Evolutionary conservation across 1,284 basidiomycete genomes (phyloP).

Genomic region (Volvariella surrecta): DNA sequence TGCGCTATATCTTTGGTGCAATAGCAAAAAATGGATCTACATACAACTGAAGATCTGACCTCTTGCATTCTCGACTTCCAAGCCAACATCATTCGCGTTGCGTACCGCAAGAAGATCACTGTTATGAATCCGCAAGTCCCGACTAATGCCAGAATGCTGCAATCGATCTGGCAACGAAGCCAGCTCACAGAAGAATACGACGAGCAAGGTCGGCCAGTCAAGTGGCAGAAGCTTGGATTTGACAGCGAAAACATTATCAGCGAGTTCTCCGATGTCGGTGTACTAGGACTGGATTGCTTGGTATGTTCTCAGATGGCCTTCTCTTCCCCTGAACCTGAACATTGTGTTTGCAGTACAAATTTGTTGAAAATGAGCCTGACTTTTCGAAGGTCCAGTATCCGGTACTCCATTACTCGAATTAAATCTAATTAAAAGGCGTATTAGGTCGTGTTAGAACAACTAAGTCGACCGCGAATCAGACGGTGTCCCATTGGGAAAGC

Average conservation of each 20-base stretch:
- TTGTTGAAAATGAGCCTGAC: slow-evolving; percentile 65
- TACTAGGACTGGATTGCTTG: slow-evolving; percentile 82
- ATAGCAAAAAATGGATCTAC: slow-evolving; percentile 84
- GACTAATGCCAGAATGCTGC: slow-evolving; percentile 53
- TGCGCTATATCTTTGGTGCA: slow-evolving; percentile 1
- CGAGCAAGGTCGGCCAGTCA: slow-evolving; percentile 38
- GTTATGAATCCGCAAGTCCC: slow-evolving; percentile 61
- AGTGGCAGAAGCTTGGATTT: slow-evolving; percentile 81
- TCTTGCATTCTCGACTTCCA: slow-evolving; percentile 90
- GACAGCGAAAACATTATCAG: slow-evolving; percentile 70
- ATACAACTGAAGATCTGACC: slow-evolving; percentile 78
- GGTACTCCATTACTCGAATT: slow-evolving; percentile 1
- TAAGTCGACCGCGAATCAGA: slow-evolving; percentile 67
- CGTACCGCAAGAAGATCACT: slow-evolving; percentile 74
- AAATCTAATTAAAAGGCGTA: slow-evolving; percentile 6
- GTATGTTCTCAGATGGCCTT: slow-evolving; percentile 30
- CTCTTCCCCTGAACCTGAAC: neutral
- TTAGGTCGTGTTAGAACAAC: slow-evolving; percentile 78
- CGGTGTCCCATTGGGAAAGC: slow-evolving; percentile 84
- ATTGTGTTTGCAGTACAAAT: slow-evolving; percentile 41
- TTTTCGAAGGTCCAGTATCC: slow-evolving; percentile 63
- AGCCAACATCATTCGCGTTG: slow-evolving; percentile 77
- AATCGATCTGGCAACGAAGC: slow-evolving; percentile 66
- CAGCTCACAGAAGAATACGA: slow-evolving; percentile 46
- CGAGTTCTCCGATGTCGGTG: slow-evolving; percentile 80